phyloP scores from a whole-genome alignment of 148 eudicot genomes.

The Nyssa sinensis region DNA sequence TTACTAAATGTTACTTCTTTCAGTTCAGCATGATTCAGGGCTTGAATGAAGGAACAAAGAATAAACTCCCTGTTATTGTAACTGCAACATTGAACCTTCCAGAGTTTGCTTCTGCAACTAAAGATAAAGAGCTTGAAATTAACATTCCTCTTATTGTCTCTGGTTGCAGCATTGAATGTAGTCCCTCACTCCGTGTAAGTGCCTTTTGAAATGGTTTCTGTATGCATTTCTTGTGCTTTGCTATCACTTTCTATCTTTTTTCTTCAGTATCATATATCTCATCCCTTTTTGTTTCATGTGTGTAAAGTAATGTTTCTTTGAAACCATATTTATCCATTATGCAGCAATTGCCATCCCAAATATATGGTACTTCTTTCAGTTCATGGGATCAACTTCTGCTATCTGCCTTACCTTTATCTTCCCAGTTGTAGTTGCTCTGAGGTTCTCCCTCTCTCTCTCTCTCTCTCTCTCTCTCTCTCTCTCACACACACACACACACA shows the following conservation, averaged over 20 bases:
- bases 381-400: constrained; percentile 80
- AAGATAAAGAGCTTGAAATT: constrained; percentile 37
- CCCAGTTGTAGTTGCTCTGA: constrained; percentile 73
- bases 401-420: constrained; percentile 82
- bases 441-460: constrained; percentile 45
- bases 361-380: too few species aligned
- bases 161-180: constrained; percentile 23
- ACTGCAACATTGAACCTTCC: constrained; percentile 55
- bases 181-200: constrained; percentile 56
- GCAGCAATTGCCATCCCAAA: constrained; percentile 78
- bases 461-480: too few species aligned
- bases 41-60: constrained; percentile 37
- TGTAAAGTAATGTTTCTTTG: background rate
- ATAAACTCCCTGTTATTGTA: constrained; percentile 33
- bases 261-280: background rate
- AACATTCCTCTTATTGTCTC: constrained; percentile 43
- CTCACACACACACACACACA: too few species aligned
- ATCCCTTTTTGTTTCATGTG: background rate
- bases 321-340: constrained; percentile 9
- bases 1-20: too few species aligned
- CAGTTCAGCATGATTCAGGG: constrained; percentile 44
- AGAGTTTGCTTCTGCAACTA: constrained; percentile 44
- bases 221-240: background rate
- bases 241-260: background rate
- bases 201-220: background rate